Base-by-base conservation (phyloP, 225 moss, liverwort and hornwort species). In the Sphagnum tenellum region DNA sequence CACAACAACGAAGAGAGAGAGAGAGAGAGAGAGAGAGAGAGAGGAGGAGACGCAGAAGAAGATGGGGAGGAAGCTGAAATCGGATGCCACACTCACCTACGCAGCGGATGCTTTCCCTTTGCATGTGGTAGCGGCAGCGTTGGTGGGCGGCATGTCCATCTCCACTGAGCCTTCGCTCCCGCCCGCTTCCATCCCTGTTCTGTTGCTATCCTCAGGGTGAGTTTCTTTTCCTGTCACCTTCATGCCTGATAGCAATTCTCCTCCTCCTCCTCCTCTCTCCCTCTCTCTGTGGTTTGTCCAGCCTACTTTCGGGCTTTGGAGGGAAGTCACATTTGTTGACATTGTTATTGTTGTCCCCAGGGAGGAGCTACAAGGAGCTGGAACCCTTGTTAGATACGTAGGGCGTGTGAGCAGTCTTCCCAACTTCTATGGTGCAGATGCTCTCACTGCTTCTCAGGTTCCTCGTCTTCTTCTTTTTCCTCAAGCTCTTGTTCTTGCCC, bases 341-440 rank as follows among this genome's bases (percentile, higher is more conserved):
- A 44, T 64, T 64, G 11, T 7, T 49, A 5, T 13, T 4, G 11
- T 45, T 61, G 7, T 47, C 3, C 12, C 48, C 59, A 57, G 83
- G 50, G 81, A 86, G 62, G 76, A 77, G 68, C 57, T 86, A 44
- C 69, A 72, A 67, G 86, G 86, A 50, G 74, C 82, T 44, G 62
- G 68, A 7, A 67, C 79, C 5, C 62, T 72, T 45, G 60, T 82
- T 53, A 77, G 79, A 68, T 77, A 82, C 70, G 62, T 81, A 45
- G 86, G 81, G 53, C 71, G 81, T 61, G 70, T 71, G 63, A 76
- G 86, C 76, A 77, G 81, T 76, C 70, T 77, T 64, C 55, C 46
- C 57, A 76, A 76, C 47, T 86, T 82, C 50, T 86, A 86, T 61
- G 86, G 86, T 12, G 64, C 60, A 7, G 79, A 86, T 69, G 61